Percentiles rank a stretch among this genome's conserved stretches.
Evolutionary conservation across 768 basidiomycete genomes (phyloP).

Genomic region (Mycena olivaceomarginata): DNA sequence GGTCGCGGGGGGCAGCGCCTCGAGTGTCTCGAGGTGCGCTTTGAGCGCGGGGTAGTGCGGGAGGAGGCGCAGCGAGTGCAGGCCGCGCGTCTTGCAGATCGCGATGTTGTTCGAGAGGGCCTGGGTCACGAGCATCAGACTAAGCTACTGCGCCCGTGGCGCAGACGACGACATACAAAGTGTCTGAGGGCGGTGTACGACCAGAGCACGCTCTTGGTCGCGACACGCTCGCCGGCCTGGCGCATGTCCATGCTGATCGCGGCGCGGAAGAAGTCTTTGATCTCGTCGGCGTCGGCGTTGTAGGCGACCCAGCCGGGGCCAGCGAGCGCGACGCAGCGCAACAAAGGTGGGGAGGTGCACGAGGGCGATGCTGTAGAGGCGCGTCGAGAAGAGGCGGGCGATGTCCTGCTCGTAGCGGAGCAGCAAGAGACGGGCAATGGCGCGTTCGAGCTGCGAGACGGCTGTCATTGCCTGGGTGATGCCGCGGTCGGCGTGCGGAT

Average conservation of each 20-base stretch:
- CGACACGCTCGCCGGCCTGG: conserved; percentile 86
- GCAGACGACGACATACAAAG: conserved; percentile 61
- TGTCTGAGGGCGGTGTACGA: conserved; percentile 86
- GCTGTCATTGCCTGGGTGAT: conserved; percentile 75
- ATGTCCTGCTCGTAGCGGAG: conserved; percentile 86
- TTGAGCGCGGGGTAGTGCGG: conserved; percentile 77
- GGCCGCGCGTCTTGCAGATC: conserved; percentile 78
- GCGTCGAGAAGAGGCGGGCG: conserved; percentile 83
- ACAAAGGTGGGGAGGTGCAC: conserved; percentile 81
- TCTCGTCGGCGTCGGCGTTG: conserved; percentile 80
- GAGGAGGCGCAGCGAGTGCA: conserved; percentile 80
- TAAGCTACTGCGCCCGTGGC: not conserved
- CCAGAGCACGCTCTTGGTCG: conserved; percentile 88
- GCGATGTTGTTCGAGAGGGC: conserved; percentile 80
- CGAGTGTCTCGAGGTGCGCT: conserved; percentile 76
- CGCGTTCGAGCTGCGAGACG: conserved; percentile 80
- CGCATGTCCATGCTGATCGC: conserved; percentile 86
- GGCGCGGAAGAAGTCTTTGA: conserved; percentile 85
- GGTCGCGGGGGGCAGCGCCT: conserved; percentile 71
- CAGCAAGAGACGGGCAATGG: conserved; percentile 81
- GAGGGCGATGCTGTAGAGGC: conserved; percentile 78
- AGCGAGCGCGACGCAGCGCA: conserved; percentile 74
- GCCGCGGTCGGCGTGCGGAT: conserved; percentile 72
- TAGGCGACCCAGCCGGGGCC: conserved; percentile 83
- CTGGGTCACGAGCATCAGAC: not conserved